A percentile compares a stretch with the other conserved stretches of the same genome.
Evolutionary conservation across 164 flowering plant genomes (phyloP).

Genomic region (Vitis labrusca): DNA sequence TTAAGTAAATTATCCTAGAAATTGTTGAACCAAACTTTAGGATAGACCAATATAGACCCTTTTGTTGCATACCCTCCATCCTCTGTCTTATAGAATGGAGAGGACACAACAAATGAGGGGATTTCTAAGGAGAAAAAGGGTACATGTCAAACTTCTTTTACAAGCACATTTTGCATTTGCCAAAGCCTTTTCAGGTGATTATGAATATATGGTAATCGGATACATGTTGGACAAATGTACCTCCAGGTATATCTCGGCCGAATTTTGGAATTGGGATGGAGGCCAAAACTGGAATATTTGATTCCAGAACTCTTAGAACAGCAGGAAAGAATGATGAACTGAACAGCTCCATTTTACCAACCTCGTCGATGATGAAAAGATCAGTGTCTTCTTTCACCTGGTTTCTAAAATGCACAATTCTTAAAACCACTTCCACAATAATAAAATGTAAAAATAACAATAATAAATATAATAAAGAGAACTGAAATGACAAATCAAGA

Average conservation of each 20-base stretch:
- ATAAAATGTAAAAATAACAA: neutral
- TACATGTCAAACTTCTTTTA: too few relatives aligned
- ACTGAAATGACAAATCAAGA: too few relatives aligned
- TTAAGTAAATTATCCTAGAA: too few relatives aligned
- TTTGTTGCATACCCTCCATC: too few relatives aligned
- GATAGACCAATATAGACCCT: too few relatives aligned
- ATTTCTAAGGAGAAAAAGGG: too few relatives aligned
- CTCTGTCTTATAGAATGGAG: too few relatives aligned
- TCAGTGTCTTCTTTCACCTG: conserved; percentile 78
- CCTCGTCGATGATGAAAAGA: conserved; percentile 87
- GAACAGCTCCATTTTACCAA: conserved; percentile 91
- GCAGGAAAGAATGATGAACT: conserved; percentile 85
- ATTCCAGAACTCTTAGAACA: conserved; percentile 65
- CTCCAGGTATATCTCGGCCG: conserved; percentile 85
- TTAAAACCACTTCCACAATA: neutral
- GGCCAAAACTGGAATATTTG: conserved; percentile 77
- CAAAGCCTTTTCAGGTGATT: too few relatives aligned
- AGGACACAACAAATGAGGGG: too few relatives aligned
- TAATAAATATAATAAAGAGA: too few relatives aligned
- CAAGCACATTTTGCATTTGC: too few relatives aligned
- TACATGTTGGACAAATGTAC: conserved; percentile 27
- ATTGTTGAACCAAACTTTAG: too few relatives aligned
- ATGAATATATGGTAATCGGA: neutral
- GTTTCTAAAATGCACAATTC: neutral
- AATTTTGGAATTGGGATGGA: conserved; percentile 67